Base-by-base conservation (phyloP, 352 stramenopile genomes). In the Aphanomyces euteiches region DNA sequence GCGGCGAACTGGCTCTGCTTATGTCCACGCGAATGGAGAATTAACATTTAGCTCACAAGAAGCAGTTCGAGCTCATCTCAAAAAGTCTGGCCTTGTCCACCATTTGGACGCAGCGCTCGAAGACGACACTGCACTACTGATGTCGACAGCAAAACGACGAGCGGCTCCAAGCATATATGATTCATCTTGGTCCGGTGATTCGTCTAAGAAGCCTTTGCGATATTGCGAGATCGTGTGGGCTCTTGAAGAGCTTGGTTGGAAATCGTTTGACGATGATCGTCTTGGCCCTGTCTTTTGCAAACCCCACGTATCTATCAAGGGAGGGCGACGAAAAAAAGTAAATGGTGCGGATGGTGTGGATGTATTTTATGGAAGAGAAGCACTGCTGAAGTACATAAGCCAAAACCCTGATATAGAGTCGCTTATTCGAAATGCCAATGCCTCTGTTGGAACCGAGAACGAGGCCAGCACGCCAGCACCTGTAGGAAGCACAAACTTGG, bases 261-360 rank as follows among this genome's bases (percentile, higher is more conserved):
- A 58, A 28, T 8, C 50, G 50, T 8, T 58, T 8, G 50, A n/a
- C 10, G 43, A 58, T 12, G 50, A 12, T 17, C 19, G 7, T 8
- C 50, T 58, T 8, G 50, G 50, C 17, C 8, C 17, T 12, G 50
- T 58, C 15, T 58, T 37, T 28, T 58, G 50, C 50, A 58, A 58
- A 28, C 50, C 50, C 8, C 50, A 58, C 3, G 50, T 58, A 1
- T 17, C 36, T 17, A 12, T 58, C 7, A 36, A 1, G 15, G 50
- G 50, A 8, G 17, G 17, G 36, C 50, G 50, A 7, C 7, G 13
- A 19, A 58, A 58, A 28, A 36, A 19, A 36, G 19, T 17, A 0
- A 36, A 17, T 17, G 50, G 50, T 28, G 50, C 10, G 7, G 17
- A 58, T 28, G 50, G 50, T 28, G 50, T 58, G 17, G 17, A 58